phyloP scores from a whole-genome alignment of 345 rosid genomes.

The Syzygium oleosum region DNA sequence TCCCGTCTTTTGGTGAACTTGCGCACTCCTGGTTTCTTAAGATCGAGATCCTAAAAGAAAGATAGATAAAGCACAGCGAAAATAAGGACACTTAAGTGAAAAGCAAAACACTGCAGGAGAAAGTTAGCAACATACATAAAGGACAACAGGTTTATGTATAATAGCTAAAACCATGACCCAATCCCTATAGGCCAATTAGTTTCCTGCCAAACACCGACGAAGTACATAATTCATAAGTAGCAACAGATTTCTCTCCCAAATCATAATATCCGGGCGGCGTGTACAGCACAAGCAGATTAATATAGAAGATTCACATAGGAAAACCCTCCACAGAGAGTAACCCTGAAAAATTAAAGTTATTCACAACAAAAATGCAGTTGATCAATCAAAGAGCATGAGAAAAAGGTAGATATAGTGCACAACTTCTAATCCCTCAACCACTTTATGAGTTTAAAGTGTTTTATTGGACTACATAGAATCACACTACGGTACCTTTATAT shows the following conservation, averaged over 20 bases:
- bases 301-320: background rate
- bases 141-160: background rate
- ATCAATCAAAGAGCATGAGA: background rate
- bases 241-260: background rate
- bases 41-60: slow-evolving; percentile 43
- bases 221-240: background rate
- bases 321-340: background rate
- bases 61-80: background rate
- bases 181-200: background rate
- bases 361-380: background rate
- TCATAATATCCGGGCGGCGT: background rate
- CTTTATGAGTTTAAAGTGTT: background rate
- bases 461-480: background rate
- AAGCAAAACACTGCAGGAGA: background rate
- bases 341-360: background rate
- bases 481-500: slow-evolving; percentile 10
- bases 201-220: background rate
- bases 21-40: slow-evolving; percentile 30
- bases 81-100: background rate
- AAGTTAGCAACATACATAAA: background rate
- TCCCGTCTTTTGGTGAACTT: slow-evolving; percentile 15
- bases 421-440: background rate
- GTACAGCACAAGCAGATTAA: background rate
- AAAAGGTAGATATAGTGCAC: background rate
- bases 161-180: background rate